Evolutionary conservation across 805 yeast genomes (phyloP), one percentile per base, ranked within the genome.

Genomic region (Wickerhamiella musiphila): DNA sequence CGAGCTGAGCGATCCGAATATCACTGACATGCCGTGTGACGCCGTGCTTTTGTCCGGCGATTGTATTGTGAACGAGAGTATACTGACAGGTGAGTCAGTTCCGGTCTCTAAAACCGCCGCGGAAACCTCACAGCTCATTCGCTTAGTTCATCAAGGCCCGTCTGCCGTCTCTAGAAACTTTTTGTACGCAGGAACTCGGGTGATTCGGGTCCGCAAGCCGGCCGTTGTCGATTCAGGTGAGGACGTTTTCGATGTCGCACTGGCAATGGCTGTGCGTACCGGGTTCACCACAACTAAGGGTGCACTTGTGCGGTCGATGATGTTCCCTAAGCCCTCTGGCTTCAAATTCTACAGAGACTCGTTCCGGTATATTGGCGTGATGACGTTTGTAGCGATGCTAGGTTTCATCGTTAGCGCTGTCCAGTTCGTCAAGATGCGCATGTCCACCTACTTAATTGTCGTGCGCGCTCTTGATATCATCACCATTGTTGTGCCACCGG

Each of bases 401-500:
- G 99, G 99, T 0, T 90, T 90, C 47, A 58, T 74, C 3, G 66
- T 78, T 39, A 81, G 93, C 26, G 79, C 94, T 2, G 60, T 74
- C 40, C 79, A 82, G 48, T 90, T 90, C 52, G 65, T 86, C 37
- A 61, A 69, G 43, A 56, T 90, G 38, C 90, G 92, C 0, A 53
- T 90, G 23, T 72, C 76, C 4, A 66, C 66, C 39, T 62, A 62
- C 29, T 55, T 76, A 23, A 86, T 90, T 61, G 63, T 84, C 5
- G 58, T 90, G 35, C 67, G 99, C 44, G 96, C 96, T 0, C 60
- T 90, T 34, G 99, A 90, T 56, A 69, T 90, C 32, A 76, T 90
- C 34, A 90, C 99, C 0, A 83, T 90, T 51, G 98, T 90, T 5
- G 94, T 90, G 1, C 99, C 99, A 1, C 99, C 99, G 1, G 98